Conservation (phyloP, 129 eudicot species). For the Centella asiatica region DNA sequence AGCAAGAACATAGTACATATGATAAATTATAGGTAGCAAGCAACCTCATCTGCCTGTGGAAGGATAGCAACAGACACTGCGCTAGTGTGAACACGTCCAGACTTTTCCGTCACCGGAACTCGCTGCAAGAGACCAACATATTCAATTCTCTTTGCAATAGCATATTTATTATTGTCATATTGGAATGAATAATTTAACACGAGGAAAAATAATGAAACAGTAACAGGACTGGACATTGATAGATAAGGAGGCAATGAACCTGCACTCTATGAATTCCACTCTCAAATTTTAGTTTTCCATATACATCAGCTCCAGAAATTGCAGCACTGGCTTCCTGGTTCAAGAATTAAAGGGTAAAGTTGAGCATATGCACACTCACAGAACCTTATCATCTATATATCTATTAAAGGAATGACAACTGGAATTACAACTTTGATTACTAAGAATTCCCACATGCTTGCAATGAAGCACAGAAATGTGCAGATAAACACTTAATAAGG, state of each 20-base stretch:
- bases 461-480: background rate
- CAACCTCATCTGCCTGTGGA: conserved; percentile 97
- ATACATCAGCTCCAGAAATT: conserved; percentile 82
- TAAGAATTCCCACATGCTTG: background rate
- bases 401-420: background rate
- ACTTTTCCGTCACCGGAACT: conserved; percentile 89
- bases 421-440: background rate
- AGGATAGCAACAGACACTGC: conserved; percentile 97
- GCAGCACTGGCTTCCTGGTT: conserved; percentile 92
- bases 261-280: conserved; percentile 99
- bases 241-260: conserved; percentile 27
- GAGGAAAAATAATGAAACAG: background rate
- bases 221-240: background rate
- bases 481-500: background rate
- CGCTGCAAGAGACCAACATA: conserved; percentile 39
- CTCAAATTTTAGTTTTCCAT: conserved; percentile 95
- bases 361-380: background rate
- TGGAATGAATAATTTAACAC: background rate
- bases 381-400: background rate
- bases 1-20: background rate
- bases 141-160: background rate
- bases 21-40: background rate
- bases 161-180: background rate
- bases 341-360: conserved; percentile 2
- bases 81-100: conserved; percentile 95